Evolutionary conservation across 2,329 filamentous ascomycete genomes (phyloP).

Genomic region (Fusarium papillatum): DNA sequence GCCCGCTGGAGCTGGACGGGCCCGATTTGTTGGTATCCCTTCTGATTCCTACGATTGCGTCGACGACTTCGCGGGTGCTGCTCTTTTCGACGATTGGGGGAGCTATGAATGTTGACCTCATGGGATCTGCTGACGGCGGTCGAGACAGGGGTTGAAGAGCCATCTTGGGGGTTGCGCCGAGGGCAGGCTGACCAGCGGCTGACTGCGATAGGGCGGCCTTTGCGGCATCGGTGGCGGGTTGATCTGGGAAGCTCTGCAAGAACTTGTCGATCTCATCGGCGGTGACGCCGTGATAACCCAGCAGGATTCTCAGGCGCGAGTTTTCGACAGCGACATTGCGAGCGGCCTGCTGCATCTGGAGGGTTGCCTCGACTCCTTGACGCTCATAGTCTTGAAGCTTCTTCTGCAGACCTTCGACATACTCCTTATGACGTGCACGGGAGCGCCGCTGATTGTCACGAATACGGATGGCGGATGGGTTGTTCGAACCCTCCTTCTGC

Average conservation of each 20-base stretch:
- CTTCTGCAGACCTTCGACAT: conserved; percentile 61
- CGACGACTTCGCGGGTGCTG: conserved; percentile 43
- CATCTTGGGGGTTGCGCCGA: conserved; percentile 30
- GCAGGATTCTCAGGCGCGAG: conserved; percentile 56
- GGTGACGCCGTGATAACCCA: conserved; percentile 55
- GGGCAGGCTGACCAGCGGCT: conserved; percentile 16
- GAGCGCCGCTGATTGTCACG: conserved; percentile 68
- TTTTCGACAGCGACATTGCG: conserved; percentile 64
- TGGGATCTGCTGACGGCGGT: conserved; percentile 32
- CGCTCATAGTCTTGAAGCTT: conserved; percentile 62
- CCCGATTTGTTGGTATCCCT: conserved; percentile 34
- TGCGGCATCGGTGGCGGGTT: conserved; percentile 46
- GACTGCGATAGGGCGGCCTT: conserved; percentile 41
- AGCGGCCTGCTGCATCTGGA: conserved; percentile 67
- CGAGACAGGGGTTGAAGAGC: conserved; percentile 39
- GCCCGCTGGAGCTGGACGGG: conserved; percentile 4
- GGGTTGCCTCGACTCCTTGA: conserved; percentile 61
- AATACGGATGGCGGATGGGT: conserved; percentile 54
- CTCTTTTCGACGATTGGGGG: conserved; percentile 33
- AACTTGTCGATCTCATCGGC: conserved; percentile 57
- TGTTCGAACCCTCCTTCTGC: conserved; percentile 45
- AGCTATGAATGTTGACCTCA: conserved; percentile 21
- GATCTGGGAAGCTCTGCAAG: conserved; percentile 51
- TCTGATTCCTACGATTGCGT: conserved; percentile 44
- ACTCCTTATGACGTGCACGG: conserved; percentile 64